phyloP scores from a whole-genome alignment of 192 early-diverging fungal genomes.

The Gaertneriomyces sp. region DNA sequence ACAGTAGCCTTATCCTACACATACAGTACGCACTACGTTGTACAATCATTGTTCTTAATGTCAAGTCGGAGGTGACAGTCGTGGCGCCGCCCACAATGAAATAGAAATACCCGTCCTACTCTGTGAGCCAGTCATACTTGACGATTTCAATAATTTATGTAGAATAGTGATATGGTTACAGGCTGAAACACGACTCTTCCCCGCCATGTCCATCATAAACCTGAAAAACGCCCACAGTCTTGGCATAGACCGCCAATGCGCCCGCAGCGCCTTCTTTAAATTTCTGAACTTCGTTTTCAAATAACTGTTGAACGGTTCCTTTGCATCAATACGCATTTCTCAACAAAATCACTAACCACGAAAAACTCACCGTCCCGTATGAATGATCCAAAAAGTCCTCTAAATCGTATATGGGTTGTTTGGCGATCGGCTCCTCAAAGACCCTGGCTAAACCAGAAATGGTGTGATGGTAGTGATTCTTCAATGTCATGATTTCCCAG shows the following conservation, averaged over 20 bases:
- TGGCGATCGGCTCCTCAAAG: constrained; percentile 84
- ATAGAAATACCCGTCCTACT: no score
- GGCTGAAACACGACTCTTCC: background rate
- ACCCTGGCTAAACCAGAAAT: constrained; percentile 80
- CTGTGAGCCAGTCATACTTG: no score
- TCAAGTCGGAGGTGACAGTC: no score
- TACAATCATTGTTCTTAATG: no score
- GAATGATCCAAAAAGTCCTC: constrained; percentile 98
- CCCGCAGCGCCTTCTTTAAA: background rate
- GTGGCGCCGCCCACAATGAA: no score
- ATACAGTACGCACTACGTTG: no score
- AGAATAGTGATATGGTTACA: background rate
- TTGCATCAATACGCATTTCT: no score
- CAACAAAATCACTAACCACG: no score
- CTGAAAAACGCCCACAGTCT: constrained; percentile 6
- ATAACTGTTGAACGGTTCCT: background rate
- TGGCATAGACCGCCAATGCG: background rate
- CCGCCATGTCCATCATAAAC: background rate
- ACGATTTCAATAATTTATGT: no score
- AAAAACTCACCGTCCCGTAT: constrained; percentile 32
- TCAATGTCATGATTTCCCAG: constrained; percentile 88
- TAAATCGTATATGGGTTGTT: constrained; percentile 73
- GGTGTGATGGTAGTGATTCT: constrained; percentile 82
- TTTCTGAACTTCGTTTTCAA: constrained; percentile 10
- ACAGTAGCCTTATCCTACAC: no score